Evolutionary conservation across 257 asterid species (phyloP).

Genomic region (Knoxia roxburghii): DNA sequence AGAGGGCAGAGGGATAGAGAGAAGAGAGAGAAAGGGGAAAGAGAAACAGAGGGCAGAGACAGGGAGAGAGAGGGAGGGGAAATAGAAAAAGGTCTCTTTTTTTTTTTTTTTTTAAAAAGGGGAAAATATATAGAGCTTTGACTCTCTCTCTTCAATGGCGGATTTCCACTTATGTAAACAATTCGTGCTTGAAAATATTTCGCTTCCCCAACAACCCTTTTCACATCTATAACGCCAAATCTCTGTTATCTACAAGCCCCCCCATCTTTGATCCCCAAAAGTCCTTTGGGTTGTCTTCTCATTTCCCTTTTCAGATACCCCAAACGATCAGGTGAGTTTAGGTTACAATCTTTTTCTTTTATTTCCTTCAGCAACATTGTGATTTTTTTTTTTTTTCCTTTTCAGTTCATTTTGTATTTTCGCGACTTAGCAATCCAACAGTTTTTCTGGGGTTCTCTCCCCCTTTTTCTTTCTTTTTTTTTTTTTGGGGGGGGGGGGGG

Average conservation of each 20-base stretch:
- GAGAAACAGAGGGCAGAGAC: not conserved
- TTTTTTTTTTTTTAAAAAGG: no score
- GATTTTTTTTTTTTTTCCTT: not conserved
- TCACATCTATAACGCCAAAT: conserved; percentile 1
- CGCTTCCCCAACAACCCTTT: not conserved
- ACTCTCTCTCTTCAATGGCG: conserved; percentile 21
- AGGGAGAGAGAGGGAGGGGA: not conserved
- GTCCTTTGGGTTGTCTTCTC: conserved; percentile 1
- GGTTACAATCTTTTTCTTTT: not conserved
- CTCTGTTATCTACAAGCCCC: not conserved
- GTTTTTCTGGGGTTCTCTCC: not conserved
- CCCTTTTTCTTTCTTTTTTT: not conserved
- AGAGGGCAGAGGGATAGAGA: not conserved
- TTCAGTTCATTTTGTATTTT: not conserved
- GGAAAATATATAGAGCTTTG: conserved; percentile 9
- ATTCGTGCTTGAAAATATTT: not conserved
- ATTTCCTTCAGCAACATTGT: not conserved
- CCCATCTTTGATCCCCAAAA: not conserved
- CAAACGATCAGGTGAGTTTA: conserved; percentile 9
- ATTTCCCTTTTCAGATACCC: conserved; percentile 4
- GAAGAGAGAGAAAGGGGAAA: not conserved
- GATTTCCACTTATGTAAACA: conserved; percentile 7
- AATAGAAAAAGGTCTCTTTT: not conserved
- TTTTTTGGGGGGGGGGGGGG: no score
- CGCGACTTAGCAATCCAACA: not conserved